phyloP scores from a whole-genome alignment of 805 yeast species.

The Hanseniaspora singularis region DNA sequence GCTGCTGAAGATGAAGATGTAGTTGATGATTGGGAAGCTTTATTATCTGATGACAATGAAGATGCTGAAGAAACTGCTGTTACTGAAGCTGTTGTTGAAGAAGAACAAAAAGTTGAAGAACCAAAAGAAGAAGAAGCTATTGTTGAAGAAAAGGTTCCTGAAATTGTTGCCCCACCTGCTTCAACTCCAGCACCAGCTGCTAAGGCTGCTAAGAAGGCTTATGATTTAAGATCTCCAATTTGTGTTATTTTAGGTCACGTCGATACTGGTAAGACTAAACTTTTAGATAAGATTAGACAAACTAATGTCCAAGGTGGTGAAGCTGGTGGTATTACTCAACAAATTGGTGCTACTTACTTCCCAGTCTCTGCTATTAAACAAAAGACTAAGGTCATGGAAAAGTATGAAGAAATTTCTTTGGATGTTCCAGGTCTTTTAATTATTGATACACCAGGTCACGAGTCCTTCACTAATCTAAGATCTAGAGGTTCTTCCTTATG shows the following conservation, averaged over 20 bases:
- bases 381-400: slow-evolving; percentile 84
- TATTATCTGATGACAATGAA: slow-evolving; percentile 50
- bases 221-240: slow-evolving; percentile 89
- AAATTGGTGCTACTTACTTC: slow-evolving; percentile 99
- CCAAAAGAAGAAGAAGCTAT: neutral
- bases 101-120: slow-evolving; percentile 18
- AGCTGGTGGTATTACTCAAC: slow-evolving; percentile 99
- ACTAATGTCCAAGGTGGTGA: slow-evolving; percentile 99
- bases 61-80: slow-evolving; percentile 41
- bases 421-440: slow-evolving; percentile 95
- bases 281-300: slow-evolving; percentile 93
- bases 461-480: slow-evolving; percentile 93
- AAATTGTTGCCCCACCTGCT: slow-evolving; percentile 20
- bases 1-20: slow-evolving; percentile 44
- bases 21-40: slow-evolving; percentile 78
- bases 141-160: slow-evolving; percentile 24
- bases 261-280: slow-evolving; percentile 98
- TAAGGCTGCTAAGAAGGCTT: slow-evolving; percentile 29
- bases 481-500: slow-evolving; percentile 98
- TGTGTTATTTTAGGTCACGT: slow-evolving; percentile 99
- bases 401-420: slow-evolving; percentile 69
- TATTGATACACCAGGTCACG: slow-evolving; percentile 99
- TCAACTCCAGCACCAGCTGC: slow-evolving; percentile 27
- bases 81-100: slow-evolving; percentile 25
- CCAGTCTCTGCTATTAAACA: slow-evolving; percentile 87